Percentiles rank a stretch among this genome's conserved stretches.
phyloP scores from a whole-genome alignment of 768 basidiomycete genomes.

The Dioszegia aurantiaca region DNA sequence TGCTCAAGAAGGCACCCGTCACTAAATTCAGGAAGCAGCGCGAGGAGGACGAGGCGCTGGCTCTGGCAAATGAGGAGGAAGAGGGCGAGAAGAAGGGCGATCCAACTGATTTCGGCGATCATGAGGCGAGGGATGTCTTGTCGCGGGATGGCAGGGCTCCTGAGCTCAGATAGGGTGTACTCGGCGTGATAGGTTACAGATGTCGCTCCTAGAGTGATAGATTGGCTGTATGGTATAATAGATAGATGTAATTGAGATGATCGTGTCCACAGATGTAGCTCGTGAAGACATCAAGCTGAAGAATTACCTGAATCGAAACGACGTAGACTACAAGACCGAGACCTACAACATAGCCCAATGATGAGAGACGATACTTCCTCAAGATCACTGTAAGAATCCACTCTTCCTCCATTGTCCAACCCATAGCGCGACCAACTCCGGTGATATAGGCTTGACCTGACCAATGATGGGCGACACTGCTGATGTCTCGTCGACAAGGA shows the following conservation, averaged over 20 bases:
- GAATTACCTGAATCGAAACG: too few species aligned
- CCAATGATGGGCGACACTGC: conserved; percentile 51
- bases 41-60: conserved; percentile 5
- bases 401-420: conserved; percentile 55
- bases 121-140: too few species aligned
- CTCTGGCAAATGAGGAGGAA: not conserved
- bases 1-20: not conserved
- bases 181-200: too few species aligned
- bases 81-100: too few species aligned
- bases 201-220: too few species aligned
- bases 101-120: too few species aligned
- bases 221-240: too few species aligned
- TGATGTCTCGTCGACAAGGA: conserved; percentile 51
- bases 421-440: conserved; percentile 55
- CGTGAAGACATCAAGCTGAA: too few species aligned
- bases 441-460: conserved; percentile 45
- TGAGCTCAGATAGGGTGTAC: too few species aligned
- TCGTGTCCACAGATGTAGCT: too few species aligned
- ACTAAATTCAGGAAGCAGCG: conserved; percentile 10
- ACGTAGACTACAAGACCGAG: not conserved
- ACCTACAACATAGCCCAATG: not conserved
- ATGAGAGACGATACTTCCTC: not conserved
- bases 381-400: conserved; percentile 50
- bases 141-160: too few species aligned
- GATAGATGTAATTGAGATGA: too few species aligned